Evolutionary conservation across 106 monocot species (phyloP), one percentile per base, ranked within the genome.

Genomic region (Dendrobium catenatum): DNA sequence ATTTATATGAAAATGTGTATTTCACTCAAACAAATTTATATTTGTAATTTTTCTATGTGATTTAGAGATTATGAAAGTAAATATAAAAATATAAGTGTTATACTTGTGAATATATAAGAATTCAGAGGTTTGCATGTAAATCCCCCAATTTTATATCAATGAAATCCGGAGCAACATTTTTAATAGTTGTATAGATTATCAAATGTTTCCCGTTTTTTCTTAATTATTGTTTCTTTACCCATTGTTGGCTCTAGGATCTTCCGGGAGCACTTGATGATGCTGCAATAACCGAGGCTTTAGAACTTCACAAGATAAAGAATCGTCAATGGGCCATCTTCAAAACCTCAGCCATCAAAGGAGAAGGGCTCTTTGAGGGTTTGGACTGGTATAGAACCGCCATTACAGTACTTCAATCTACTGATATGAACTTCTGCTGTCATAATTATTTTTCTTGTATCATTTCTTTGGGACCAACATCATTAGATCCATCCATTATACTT

Each of bases 301-400:
- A 94, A 84, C 86, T 98, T 78, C 97, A 98, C 64, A 93, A 98
- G 80, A 89, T 98, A 11, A 98, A 94, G 86, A 98, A 74, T 68
- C 94, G 97, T 16, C 97, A 98, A 73, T 98, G 97, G 97, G 86
- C 97, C 58, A 94, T 98, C 85, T 98, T 94, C 47, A 98, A 98
- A 84, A 92, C 97, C 7, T 98, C 97, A 42, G 97, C 97, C 61
- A 92, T 98, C 42, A 98, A 94, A 88, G 97, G 97, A 58, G 97
- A 98, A 82, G 97, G 97, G 5, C 84, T 98, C 41, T 98, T 98
- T 83, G 97, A 98, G 83, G 97, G 97, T 33, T 87, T 98, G 85
- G 97, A 94, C 78, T 98, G 97, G 94, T 94, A 89, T 13, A 51
- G 83, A 68, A 76, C 16, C 76, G 22, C 4, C 24, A 13, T 1